A percentile compares a stretch with the other conserved stretches of the same genome.
Evolutionary conservation across 192 early-diverging fungal genomes (phyloP).

Genomic region (Coemansia sp.): DNA sequence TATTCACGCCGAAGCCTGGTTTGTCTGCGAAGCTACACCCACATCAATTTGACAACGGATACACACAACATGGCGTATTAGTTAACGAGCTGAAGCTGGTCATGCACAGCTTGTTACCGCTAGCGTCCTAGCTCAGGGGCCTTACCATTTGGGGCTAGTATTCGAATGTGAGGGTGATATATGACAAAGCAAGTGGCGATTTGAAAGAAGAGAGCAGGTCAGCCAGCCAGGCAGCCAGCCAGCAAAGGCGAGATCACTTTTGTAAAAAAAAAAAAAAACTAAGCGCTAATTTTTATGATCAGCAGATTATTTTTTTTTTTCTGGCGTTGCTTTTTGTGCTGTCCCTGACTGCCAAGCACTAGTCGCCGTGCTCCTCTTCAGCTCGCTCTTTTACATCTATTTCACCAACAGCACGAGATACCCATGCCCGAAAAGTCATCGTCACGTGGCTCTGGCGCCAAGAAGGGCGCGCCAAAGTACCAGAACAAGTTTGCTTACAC

Average conservation of each 20-base stretch:
- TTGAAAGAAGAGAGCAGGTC: not conserved
- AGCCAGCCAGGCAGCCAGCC: not conserved
- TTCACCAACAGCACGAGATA: not conserved
- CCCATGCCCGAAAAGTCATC: conserved; percentile 44
- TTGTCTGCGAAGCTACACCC: conserved; percentile 68
- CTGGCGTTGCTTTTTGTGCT: not conserved
- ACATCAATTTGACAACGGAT: not conserved
- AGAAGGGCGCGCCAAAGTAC: conserved; percentile 85
- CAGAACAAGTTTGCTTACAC: conserved; percentile 87
- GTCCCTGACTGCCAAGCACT: not conserved
- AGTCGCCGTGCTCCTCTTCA: not conserved
- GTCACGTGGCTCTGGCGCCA: conserved; percentile 49
- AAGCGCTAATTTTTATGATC: not conserved
- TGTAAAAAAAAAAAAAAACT: not conserved
- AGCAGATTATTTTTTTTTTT: not conserved
- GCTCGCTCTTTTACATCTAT: not conserved
- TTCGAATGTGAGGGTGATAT: not conserved
- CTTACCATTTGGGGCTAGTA: not conserved
- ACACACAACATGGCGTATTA: not conserved
- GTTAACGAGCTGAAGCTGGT: not conserved
- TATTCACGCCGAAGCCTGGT: conserved; percentile 91
- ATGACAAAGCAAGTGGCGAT: no score
- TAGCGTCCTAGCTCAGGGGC: not conserved
- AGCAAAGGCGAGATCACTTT: not conserved
- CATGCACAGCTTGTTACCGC: not conserved